phyloP scores from a whole-genome alignment of 2,329 filamentous ascomycete species.

The Furcasterigmium sp. region DNA sequence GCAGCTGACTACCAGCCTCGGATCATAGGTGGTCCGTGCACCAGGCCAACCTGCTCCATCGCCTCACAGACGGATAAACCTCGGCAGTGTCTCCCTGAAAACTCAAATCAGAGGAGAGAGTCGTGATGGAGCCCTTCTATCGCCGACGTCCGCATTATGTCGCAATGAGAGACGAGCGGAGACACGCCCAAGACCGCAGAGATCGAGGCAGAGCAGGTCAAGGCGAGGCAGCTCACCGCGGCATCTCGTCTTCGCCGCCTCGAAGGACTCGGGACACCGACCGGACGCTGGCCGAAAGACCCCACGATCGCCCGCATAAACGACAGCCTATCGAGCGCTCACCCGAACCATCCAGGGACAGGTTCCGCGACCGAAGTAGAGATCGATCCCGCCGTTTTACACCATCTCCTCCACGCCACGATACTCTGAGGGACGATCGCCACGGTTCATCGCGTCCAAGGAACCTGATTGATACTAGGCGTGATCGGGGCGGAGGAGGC shows the following conservation, averaged over 20 bases:
- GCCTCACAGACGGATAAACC: constrained; percentile 10
- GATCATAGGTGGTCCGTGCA: not conserved
- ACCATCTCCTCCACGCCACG: constrained; percentile 9
- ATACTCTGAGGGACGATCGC: constrained; percentile 5
- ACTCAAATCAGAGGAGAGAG: constrained; percentile 11
- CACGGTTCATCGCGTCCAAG: constrained; percentile 9
- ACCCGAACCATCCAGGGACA: constrained; percentile 3
- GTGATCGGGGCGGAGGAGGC: constrained; percentile 7
- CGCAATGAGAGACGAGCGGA: constrained; percentile 36
- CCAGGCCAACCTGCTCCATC: constrained; percentile 1
- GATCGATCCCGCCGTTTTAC: constrained; percentile 21
- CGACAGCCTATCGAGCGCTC: constrained; percentile 9
- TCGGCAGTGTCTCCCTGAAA: constrained; percentile 12
- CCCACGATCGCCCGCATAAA: constrained; percentile 18
- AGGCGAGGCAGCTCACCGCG: constrained; percentile 24
- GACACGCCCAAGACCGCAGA: constrained; percentile 33
- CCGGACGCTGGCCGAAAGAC: constrained; percentile 14
- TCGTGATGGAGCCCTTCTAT: constrained; percentile 9
- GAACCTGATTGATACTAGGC: constrained; percentile 7
- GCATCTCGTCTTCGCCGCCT: constrained; percentile 25
- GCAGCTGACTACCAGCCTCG: no score
- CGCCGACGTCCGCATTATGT: constrained; percentile 23
- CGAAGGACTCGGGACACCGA: constrained; percentile 19
- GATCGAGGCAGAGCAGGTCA: constrained; percentile 33
- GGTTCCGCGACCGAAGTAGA: constrained; percentile 15